Evolutionary conservation across 768 basidiomycete genomes (phyloP), one percentile per base, ranked within the genome.

Genomic region (Mycena kentingensis): DNA sequence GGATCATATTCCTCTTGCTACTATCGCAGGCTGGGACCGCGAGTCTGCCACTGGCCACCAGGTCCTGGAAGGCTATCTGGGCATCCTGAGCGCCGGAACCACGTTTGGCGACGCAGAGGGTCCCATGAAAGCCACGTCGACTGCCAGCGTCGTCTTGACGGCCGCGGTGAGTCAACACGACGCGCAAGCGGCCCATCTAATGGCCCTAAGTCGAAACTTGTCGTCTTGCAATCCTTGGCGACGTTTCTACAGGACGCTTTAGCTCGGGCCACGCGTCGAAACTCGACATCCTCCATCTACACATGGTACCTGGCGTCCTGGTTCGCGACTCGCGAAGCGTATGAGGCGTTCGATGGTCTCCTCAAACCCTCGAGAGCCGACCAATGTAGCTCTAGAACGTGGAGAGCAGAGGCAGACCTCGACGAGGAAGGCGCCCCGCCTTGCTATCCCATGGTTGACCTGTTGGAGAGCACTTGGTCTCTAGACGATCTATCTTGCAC

Each of bases 11-110:
- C 93, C 94, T 10, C 75, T 77, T 35, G 71, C 77, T 7, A 82
- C 93, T 4, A 79, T 86, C 3, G 72, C 73, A 46, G 84, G 86
- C 7, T 95, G 90, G 89, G 77, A 78, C 38, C 73, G 64, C n/a
- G 73, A 68, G 25, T 66, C 67, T 28, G 73, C 76, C 8, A 80
- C 87, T 62, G 85, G 87, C 36, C 73, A 73, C 55, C 77, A 88
- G 29, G 78, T 90, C 12, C 64, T 94, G 21, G 85, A 88, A 62
- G 90, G 90, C 2, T 92, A 92, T 65, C 77, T 93, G 12, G 83
- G 87, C n/a, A 77, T 92, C 55, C 69, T 94, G 51, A 87, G 78
- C 56, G 85, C 81, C 4, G 84, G 87, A 16, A 82, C 83, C 2
- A 81, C 75, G 56, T 84, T 81, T 57, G 80, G 80, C 29, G 81